Evolutionary conservation across 202 grass and related monocot species (phyloP).

Genomic region (Dendrocalamus latiflorus): DNA sequence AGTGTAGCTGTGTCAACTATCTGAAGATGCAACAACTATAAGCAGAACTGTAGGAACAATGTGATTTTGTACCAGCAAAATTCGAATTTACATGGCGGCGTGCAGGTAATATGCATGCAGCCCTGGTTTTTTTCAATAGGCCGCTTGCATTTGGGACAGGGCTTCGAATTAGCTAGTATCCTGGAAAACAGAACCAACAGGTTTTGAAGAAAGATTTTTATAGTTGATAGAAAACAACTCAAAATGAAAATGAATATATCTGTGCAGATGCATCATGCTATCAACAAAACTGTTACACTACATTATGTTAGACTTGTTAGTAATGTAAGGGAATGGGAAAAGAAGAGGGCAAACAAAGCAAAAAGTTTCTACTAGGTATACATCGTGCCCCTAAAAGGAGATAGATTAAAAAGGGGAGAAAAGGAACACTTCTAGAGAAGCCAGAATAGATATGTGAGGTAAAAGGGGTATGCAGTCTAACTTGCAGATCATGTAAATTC

Average conservation of each 20-base stretch:
- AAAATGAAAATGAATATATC: constrained; percentile 17
- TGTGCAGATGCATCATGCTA: constrained; percentile 1
- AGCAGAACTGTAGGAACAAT: constrained; percentile 13
- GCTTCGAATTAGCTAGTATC: constrained; percentile 98
- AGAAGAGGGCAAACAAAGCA: not conserved
- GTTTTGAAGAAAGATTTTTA: constrained; percentile 6
- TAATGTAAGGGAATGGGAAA: not conserved
- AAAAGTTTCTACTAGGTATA: not conserved
- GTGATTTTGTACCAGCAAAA: constrained; percentile 83
- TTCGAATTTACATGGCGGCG: constrained; percentile 98
- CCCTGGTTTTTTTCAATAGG: constrained; percentile 99
- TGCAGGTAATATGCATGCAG: constrained; percentile 99
- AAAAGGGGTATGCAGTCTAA: not conserved
- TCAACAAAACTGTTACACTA: not conserved
- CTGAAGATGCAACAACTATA: not conserved
- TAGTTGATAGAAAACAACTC: not conserved
- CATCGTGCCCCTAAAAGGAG: not conserved
- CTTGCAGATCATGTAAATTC: not conserved
- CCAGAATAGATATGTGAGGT: not conserved
- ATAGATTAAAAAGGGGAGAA: not conserved
- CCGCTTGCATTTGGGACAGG: constrained; percentile 96
- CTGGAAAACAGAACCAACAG: constrained; percentile 43
- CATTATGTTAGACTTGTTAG: not conserved
- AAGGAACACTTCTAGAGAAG: constrained; percentile 1
- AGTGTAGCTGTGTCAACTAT: constrained; percentile 11